phyloP scores from a whole-genome alignment of 2,329 filamentous ascomycete species.

The Fusarium fracticaudum region DNA sequence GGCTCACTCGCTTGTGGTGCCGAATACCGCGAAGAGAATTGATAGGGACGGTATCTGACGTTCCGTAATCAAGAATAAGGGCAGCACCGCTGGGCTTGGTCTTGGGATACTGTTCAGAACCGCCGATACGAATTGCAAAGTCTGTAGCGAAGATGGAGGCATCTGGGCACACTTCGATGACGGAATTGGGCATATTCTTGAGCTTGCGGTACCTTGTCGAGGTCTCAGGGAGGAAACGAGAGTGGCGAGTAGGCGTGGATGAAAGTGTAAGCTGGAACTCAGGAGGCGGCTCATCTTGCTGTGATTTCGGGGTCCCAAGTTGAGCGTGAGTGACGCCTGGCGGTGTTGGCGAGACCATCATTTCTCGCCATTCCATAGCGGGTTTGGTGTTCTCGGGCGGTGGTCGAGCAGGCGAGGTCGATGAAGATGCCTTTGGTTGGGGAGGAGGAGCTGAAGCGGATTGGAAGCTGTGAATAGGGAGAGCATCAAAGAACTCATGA shows the following conservation, averaged over 20 bases:
- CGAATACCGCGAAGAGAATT: constrained; percentile 93
- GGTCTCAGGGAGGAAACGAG: constrained; percentile 83
- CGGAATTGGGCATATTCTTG: constrained; percentile 71
- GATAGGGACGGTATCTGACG: constrained; percentile 77
- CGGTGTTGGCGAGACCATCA: constrained; percentile 77
- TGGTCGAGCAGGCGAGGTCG: constrained; percentile 48
- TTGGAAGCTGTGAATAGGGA: constrained; percentile 96
- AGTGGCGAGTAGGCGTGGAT: constrained; percentile 79
- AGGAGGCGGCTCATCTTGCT: constrained; percentile 64
- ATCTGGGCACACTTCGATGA: constrained; percentile 92
- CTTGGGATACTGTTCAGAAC: constrained; percentile 65
- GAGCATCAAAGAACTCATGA: constrained; percentile 98
- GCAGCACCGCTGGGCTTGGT: constrained; percentile 79
- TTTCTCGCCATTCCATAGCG: constrained; percentile 78
- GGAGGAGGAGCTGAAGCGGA: constrained; percentile 62
- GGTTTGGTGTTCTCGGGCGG: constrained; percentile 52
- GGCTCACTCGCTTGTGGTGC: constrained; percentile 77
- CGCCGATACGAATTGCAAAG: constrained; percentile 87
- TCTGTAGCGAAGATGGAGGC: constrained; percentile 81
- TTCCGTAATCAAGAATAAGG: constrained; percentile 95
- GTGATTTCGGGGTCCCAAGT: constrained; percentile 63
- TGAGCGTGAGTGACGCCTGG: constrained; percentile 62
- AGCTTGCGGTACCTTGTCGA: constrained; percentile 83
- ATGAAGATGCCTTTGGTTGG: constrained; percentile 27
- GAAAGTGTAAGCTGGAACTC: constrained; percentile 91